Percentiles rank a stretch among this genome's conserved stretches.
phyloP scores from a whole-genome alignment of 257 asterid species.

The Solanum etuberosum region DNA sequence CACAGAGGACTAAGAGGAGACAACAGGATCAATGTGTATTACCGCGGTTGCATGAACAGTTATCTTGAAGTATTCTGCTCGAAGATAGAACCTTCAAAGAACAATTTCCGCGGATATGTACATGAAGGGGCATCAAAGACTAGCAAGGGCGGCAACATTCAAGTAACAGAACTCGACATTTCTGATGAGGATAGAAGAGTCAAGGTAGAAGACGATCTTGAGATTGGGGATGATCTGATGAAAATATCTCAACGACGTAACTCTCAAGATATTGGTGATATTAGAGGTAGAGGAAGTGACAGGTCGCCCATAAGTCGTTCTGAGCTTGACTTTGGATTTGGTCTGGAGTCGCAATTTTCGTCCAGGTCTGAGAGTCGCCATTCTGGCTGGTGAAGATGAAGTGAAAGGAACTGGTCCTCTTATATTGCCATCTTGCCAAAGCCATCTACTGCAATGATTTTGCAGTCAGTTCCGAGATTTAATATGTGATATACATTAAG shows the following conservation, averaged over 20 bases:
- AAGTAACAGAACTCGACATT: not conserved
- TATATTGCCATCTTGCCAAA: not conserved
- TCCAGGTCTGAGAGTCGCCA: not conserved
- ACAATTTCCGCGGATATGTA: conserved; percentile 19
- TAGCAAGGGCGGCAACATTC: not conserved
- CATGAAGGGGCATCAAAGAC: conserved; percentile 9
- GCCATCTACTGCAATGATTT: not conserved
- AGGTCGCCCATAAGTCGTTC: not conserved
- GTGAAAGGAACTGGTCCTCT: not conserved
- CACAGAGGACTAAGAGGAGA: conserved; percentile 19
- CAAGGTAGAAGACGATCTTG: conserved; percentile 37
- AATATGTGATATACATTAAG: not conserved
- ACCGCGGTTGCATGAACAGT: conserved; percentile 27
- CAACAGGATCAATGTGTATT: conserved; percentile 25
- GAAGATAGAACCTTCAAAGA: conserved; percentile 16
- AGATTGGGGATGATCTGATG: conserved; percentile 30
- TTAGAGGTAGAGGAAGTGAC: conserved; percentile 6
- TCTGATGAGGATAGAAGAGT: conserved; percentile 15
- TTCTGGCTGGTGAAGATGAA: not conserved
- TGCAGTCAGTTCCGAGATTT: not conserved
- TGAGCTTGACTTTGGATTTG: conserved; percentile 1
- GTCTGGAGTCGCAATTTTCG: not conserved
- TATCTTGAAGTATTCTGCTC: conserved; percentile 34
- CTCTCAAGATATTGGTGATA: conserved; percentile 9
- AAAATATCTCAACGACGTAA: conserved; percentile 30